A percentile compares a stretch with the other conserved stretches of the same genome.
phyloP scores from a whole-genome alignment of 2,329 filamentous ascomycete species.

The Venturia aucupariae region DNA sequence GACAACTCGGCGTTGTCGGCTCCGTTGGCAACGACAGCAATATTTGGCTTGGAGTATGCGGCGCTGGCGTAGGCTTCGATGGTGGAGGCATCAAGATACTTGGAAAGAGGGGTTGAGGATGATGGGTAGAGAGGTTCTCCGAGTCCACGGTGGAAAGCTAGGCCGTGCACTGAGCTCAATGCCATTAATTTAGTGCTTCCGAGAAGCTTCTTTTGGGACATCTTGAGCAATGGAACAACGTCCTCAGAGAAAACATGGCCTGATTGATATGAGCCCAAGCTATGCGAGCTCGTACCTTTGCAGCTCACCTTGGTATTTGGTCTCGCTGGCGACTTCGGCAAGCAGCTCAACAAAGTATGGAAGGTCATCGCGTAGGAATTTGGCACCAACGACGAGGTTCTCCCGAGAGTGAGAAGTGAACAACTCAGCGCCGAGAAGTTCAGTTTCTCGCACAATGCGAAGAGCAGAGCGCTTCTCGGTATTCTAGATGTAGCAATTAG shows the following conservation, averaged over 20 bases:
- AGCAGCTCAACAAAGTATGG: slow-evolving; percentile 96
- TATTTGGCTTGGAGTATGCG: slow-evolving; percentile 82
- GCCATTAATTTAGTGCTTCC: slow-evolving; percentile 58
- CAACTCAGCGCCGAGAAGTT: slow-evolving; percentile 89
- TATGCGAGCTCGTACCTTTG: not conserved
- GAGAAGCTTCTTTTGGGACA: slow-evolving; percentile 66
- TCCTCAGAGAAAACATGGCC: slow-evolving; percentile 89
- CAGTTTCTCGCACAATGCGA: slow-evolving; percentile 87
- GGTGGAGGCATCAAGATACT: slow-evolving; percentile 69
- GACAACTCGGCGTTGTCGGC: slow-evolving; percentile 64
- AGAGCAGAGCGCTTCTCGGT: slow-evolving; percentile 81
- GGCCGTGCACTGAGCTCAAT: slow-evolving; percentile 72
- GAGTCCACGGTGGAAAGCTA: slow-evolving; percentile 90
- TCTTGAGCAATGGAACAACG: slow-evolving; percentile 64
- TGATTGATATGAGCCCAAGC: slow-evolving; percentile 29
- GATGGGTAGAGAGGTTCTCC: slow-evolving; percentile 69
- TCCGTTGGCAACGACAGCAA: slow-evolving; percentile 86
- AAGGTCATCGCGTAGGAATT: slow-evolving; percentile 89
- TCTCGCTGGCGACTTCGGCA: slow-evolving; percentile 79
- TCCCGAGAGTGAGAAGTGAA: slow-evolving; percentile 83
- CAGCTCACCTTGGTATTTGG: slow-evolving; percentile 64
- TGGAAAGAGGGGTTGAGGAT: slow-evolving; percentile 59
- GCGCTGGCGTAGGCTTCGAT: slow-evolving; percentile 67
- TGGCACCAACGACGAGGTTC: slow-evolving; percentile 83
- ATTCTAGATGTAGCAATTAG: slow-evolving; percentile 46